A percentile compares a stretch with the other conserved stretches of the same genome.
Evolutionary conservation across 306 rosid species (phyloP).

Genomic region (Fagus sylvatica): DNA sequence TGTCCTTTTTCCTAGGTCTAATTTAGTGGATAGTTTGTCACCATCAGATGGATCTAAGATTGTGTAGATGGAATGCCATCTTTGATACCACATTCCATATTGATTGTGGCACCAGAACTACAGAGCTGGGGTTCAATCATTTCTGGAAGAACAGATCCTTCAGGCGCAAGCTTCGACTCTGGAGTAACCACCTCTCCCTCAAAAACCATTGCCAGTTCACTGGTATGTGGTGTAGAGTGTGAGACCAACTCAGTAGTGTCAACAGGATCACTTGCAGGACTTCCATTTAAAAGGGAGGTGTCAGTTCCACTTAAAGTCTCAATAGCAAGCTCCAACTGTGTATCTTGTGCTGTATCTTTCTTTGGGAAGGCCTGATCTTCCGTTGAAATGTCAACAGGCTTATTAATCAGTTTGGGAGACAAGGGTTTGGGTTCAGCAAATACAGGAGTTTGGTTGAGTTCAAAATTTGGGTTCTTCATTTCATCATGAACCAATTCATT

Average conservation of each 20-base stretch:
- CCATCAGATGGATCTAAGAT: constrained; percentile 24
- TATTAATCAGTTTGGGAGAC: constrained; percentile 20
- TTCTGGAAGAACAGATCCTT: constrained; percentile 22
- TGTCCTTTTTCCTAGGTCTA: background rate
- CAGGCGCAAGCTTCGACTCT: constrained; percentile 21
- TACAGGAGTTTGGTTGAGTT: constrained; percentile 35
- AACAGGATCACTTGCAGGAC: background rate
- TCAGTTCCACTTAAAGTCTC: constrained; percentile 20
- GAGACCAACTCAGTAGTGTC: background rate
- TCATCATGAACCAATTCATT: constrained; percentile 33
- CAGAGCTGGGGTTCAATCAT: constrained; percentile 26
- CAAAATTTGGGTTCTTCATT: constrained; percentile 28
- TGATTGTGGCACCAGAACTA: constrained; percentile 25
- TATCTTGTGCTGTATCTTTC: constrained; percentile 20
- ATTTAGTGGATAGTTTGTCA: constrained; percentile 4
- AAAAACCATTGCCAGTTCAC: background rate
- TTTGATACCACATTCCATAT: constrained; percentile 20
- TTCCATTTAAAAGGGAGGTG: constrained; percentile 9
- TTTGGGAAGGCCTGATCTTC: constrained; percentile 31
- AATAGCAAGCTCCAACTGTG: constrained; percentile 9
- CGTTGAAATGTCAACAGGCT: constrained; percentile 21
- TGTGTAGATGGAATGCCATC: constrained; percentile 33
- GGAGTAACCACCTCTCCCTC: constrained; percentile 13
- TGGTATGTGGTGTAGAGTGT: constrained; percentile 4
- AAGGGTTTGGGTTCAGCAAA: constrained; percentile 35